Percentiles rank a stretch among this genome's conserved stretches.
phyloP scores from a whole-genome alignment of 495 filamentous ascomycete species.

The Penicillium alfredii region DNA sequence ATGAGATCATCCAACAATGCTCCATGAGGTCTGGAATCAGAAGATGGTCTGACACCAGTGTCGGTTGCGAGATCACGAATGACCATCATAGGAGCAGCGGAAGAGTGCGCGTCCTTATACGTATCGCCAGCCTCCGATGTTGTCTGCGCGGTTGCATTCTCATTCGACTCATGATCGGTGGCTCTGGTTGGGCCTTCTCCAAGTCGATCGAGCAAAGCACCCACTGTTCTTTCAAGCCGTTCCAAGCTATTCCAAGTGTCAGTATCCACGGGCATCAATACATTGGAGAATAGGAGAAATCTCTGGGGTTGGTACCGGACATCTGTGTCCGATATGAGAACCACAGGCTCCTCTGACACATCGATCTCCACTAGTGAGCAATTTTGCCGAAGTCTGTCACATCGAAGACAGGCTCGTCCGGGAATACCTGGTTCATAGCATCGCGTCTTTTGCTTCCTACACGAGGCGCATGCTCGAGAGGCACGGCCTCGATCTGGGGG shows the following conservation, averaged over 20 bases:
- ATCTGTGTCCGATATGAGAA: slow-evolving; percentile 11
- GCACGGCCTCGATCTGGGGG: slow-evolving; percentile 40
- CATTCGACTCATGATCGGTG: slow-evolving; percentile 7
- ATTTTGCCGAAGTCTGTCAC: slow-evolving; percentile 29
- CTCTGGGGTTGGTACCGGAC: slow-evolving; percentile 19
- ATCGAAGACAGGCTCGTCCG: slow-evolving; percentile 33
- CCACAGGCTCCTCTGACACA: slow-evolving; percentile 1
- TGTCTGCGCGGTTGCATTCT: slow-evolving; percentile 10
- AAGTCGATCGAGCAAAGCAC: slow-evolving; percentile 28
- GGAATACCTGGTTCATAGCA: slow-evolving; percentile 34
- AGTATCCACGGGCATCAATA: neutral
- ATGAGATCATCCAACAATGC: slow-evolving; percentile 20
- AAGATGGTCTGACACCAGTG: slow-evolving; percentile 18
- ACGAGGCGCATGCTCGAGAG: slow-evolving; percentile 39
- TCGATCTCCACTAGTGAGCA: slow-evolving; percentile 27
- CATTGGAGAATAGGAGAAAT: no score
- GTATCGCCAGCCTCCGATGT: slow-evolving; percentile 7
- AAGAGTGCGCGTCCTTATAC: slow-evolving; percentile 16
- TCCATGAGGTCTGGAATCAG: slow-evolving; percentile 13
- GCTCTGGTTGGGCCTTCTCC: slow-evolving; percentile 15
- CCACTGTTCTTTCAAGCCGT: slow-evolving; percentile 31
- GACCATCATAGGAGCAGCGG: slow-evolving; percentile 30
- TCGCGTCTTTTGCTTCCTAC: slow-evolving; percentile 40
- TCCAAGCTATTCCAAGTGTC: slow-evolving; percentile 25
- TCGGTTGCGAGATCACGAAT: slow-evolving; percentile 34